phyloP scores from a whole-genome alignment of 2,329 filamentous ascomycete genomes.

The Exutisphaerella laricina region DNA sequence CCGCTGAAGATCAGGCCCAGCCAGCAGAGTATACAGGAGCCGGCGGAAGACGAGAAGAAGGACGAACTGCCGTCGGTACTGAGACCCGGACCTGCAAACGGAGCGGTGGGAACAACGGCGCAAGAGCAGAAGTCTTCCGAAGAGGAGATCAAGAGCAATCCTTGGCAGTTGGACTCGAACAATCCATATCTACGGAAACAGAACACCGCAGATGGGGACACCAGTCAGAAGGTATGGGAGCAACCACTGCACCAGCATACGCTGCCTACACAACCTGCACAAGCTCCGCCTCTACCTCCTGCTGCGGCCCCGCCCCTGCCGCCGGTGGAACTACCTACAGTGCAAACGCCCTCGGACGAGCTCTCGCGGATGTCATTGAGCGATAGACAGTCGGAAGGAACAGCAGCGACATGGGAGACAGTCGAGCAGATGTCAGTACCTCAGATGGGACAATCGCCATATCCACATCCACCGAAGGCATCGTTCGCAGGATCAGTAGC shows the following conservation, averaged over 20 bases:
- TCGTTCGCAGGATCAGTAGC: conserved; percentile 14
- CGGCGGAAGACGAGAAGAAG: conserved; percentile 14
- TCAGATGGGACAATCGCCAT: conserved; percentile 25
- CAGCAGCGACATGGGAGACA: conserved; percentile 20
- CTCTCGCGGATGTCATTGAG: conserved; percentile 36
- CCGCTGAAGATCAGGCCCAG: conserved; percentile 26
- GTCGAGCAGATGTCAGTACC: conserved; percentile 25
- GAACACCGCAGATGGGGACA: conserved; percentile 25
- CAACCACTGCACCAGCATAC: conserved; percentile 21
- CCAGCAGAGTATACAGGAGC: conserved; percentile 19
- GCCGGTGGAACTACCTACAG: conserved; percentile 39
- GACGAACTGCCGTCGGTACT: conserved; percentile 26
- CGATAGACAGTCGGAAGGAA: conserved; percentile 15
- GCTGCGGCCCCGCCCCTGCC: conserved; percentile 16
- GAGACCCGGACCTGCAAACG: conserved; percentile 23
- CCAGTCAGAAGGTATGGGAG: conserved; percentile 37
- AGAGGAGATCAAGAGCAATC: conserved; percentile 26
- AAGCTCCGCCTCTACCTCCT: conserved; percentile 20
- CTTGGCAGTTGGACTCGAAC: conserved; percentile 23
- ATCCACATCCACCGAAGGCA: conserved; percentile 13
- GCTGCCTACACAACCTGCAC: conserved; percentile 16
- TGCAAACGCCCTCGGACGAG: conserved; percentile 38
- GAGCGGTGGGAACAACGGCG: conserved; percentile 8
- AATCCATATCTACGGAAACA: conserved; percentile 20
- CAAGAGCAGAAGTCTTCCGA: conserved; percentile 20